Percentiles rank a stretch among this genome's conserved stretches.
Conservation (phyloP, 371 early-diverging fungal species). For the Lichtheimia ramosa region DNA sequence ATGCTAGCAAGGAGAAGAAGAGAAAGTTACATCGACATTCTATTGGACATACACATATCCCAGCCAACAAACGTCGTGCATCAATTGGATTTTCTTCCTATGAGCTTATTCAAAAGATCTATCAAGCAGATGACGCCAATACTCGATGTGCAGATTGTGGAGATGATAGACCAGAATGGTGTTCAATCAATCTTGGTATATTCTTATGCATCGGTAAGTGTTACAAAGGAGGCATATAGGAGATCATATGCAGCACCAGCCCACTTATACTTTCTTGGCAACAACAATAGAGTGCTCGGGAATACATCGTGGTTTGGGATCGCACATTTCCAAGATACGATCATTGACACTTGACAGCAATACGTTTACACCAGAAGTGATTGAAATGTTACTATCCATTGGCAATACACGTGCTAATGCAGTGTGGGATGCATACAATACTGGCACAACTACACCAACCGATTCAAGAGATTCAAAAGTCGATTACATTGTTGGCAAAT, state of each 20-base stretch:
- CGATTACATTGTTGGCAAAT: constrained; percentile 27
- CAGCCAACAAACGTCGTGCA: background rate
- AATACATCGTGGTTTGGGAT: constrained; percentile 93
- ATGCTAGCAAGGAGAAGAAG: background rate
- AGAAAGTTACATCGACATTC: constrained; percentile 8
- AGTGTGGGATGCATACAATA: constrained; percentile 51
- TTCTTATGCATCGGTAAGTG: constrained; percentile 88
- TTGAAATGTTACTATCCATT: constrained; percentile 51
- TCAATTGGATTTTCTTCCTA: background rate
- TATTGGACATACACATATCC: background rate
- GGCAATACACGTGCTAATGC: constrained; percentile 62
- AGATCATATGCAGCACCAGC: too few species aligned
- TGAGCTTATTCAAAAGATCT: constrained; percentile 22
- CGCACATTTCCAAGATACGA: constrained; percentile 86
- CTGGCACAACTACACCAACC: background rate
- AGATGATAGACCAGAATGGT: constrained; percentile 87
- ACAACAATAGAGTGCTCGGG: constrained; percentile 85
- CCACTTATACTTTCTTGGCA: too few species aligned
- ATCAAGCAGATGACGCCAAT: constrained; percentile 58
- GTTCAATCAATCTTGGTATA: constrained; percentile 88
- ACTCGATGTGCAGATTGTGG: constrained; percentile 86
- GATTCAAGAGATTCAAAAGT: constrained; percentile 9
- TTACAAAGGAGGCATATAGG: background rate
- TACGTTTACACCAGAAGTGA: constrained; percentile 63
- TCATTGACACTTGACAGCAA: constrained; percentile 82